A percentile compares a stretch with the other conserved stretches of the same genome.
phyloP scores from a whole-genome alignment of 139 green algal genomes.

The Auxenochlorella pyrenoidosa region DNA sequence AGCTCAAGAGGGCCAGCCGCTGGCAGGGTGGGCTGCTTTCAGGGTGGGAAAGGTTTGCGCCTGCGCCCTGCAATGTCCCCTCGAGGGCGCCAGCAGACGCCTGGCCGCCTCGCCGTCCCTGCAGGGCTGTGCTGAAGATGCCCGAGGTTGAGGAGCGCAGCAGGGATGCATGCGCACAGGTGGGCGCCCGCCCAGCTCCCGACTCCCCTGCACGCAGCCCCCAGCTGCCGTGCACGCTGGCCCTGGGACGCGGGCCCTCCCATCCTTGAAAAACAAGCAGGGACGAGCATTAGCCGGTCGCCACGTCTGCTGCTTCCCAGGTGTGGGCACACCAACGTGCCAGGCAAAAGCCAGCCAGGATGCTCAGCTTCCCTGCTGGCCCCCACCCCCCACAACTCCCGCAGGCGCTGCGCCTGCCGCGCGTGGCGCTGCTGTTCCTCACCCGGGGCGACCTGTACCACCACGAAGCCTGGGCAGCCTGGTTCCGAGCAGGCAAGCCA shows the following conservation, averaged over 20 bases:
- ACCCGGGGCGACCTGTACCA: conserved; percentile 44
- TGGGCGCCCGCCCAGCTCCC: not conserved
- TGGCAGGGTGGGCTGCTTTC: too few relatives aligned
- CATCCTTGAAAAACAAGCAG: too few relatives aligned
- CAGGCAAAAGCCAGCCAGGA: too few relatives aligned
- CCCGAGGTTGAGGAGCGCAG: conserved; percentile 3
- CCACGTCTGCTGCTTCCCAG: too few relatives aligned
- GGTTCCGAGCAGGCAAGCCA: conserved; percentile 3
- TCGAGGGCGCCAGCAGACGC: not conserved
- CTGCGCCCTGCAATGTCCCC: not conserved
- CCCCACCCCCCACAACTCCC: too few relatives aligned
- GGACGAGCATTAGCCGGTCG: too few relatives aligned
- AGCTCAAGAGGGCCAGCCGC: too few relatives aligned
- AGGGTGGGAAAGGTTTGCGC: not conserved
- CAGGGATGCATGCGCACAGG: conserved; percentile 20
- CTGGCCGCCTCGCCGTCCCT: not conserved
- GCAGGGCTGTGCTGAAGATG: conserved; percentile 8
- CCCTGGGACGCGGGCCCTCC: too few relatives aligned
- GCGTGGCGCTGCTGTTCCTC: conserved; percentile 50
- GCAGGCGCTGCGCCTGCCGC: conserved; percentile 24
- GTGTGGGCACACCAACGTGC: too few relatives aligned
- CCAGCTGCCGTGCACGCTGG: not conserved
- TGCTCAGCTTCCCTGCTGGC: too few relatives aligned
- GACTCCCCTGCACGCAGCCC: too few relatives aligned
- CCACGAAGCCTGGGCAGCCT: conserved; percentile 9